phyloP scores from a whole-genome alignment of 352 stramenopile species.

The Pythium brachiatum region DNA sequence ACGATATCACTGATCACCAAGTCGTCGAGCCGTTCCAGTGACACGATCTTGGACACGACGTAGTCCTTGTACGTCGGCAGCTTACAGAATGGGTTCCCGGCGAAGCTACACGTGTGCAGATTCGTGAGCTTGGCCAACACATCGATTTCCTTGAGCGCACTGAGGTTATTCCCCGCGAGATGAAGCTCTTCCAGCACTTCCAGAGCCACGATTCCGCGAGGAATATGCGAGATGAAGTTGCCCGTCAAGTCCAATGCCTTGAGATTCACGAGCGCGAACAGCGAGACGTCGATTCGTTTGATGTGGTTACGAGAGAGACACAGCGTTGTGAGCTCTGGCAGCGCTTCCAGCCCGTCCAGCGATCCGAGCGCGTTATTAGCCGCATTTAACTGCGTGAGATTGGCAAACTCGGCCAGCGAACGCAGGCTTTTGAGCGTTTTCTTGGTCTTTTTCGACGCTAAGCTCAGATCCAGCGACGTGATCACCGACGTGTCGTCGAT shows the following conservation, averaged over 20 bases:
- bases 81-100: conserved; percentile 70
- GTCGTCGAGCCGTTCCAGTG: conserved; percentile 63
- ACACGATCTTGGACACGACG: conserved; percentile 58
- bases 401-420: conserved; percentile 39
- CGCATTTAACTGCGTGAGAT: conserved; percentile 52
- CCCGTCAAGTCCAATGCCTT: conserved; percentile 63
- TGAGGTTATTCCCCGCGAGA: conserved; percentile 70
- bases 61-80: conserved; percentile 78
- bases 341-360: conserved; percentile 54
- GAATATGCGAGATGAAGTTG: conserved; percentile 81
- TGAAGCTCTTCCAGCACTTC: conserved; percentile 59
- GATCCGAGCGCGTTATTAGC: conserved; percentile 60
- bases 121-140: conserved; percentile 53
- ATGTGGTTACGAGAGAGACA: conserved; percentile 67
- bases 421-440: conserved; percentile 59
- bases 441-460: conserved; percentile 41
- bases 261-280: conserved; percentile 47
- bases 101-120: conserved; percentile 57
- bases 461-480: conserved; percentile 43
- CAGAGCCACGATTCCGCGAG: conserved; percentile 44
- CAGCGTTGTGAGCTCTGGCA: conserved; percentile 45
- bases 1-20: conserved; percentile 41
- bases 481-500: conserved; percentile 21
- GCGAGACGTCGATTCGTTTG: conserved; percentile 45
- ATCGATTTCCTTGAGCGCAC: conserved; percentile 70